Conservation (phyloP, 2,329 filamentous ascomycete genomes). For the Cladobotryum protrusum region DNA sequence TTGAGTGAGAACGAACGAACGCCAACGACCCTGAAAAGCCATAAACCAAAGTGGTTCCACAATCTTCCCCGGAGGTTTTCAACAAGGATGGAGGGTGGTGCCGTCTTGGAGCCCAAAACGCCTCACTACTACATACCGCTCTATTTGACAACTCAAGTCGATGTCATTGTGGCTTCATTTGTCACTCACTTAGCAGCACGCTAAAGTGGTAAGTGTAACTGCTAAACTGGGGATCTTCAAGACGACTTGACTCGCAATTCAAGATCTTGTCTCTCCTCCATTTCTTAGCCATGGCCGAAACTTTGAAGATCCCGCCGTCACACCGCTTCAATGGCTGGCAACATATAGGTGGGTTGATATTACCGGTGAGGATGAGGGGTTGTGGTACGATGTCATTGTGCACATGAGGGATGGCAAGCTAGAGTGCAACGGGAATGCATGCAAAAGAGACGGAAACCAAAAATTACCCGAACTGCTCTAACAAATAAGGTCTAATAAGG, state of each 20-base stretch:
- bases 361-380: too few species aligned
- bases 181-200: background rate
- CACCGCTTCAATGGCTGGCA: background rate
- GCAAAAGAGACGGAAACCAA: too few species aligned
- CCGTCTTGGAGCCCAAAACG: background rate
- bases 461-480: background rate
- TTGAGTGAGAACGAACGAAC: too few species aligned
- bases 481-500: constrained; percentile 1
- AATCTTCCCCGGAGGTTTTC: too few species aligned
- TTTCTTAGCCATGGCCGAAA: background rate
- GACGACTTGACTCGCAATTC: background rate
- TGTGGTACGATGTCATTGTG: too few species aligned
- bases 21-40: too few species aligned
- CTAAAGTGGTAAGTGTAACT: background rate
- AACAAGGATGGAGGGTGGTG: background rate
- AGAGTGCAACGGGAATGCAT: too few species aligned
- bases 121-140: background rate
- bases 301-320: background rate
- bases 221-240: background rate
- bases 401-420: too few species aligned
- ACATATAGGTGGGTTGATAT: background rate
- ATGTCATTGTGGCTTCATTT: background rate
- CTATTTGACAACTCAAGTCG: background rate
- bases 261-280: background rate
- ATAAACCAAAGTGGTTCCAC: too few species aligned